phyloP scores from a whole-genome alignment of 257 asterid genomes.

The Ocimum tenuiflorum region DNA sequence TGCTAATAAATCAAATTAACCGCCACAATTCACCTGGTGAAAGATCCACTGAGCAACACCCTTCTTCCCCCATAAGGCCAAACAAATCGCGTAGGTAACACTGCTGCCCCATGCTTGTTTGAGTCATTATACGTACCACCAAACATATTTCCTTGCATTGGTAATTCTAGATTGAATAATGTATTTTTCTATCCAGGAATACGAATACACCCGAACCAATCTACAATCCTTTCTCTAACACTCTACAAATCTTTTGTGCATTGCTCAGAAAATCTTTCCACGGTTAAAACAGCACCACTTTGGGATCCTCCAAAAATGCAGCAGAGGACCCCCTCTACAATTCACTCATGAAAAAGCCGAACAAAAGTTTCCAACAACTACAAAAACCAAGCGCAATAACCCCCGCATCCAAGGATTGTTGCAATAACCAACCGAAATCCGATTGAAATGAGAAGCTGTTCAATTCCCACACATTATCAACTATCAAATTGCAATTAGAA shows the following conservation, averaged over 20 bases:
- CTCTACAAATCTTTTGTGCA: neutral
- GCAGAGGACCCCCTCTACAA: slow-evolving; percentile 33
- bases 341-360: slow-evolving; percentile 20
- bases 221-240: slow-evolving; percentile 4
- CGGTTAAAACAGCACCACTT: slow-evolving; percentile 13
- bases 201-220: neutral
- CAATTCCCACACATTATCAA: slow-evolving; percentile 3
- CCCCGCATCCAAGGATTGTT: slow-evolving; percentile 9
- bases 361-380: neutral
- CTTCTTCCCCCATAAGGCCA: slow-evolving; percentile 75
- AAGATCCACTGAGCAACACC: slow-evolving; percentile 61
- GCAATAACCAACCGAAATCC: slow-evolving; percentile 13
- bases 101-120: slow-evolving; percentile 33
- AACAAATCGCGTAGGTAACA: slow-evolving; percentile 54
- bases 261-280: slow-evolving; percentile 4
- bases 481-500: slow-evolving; percentile 2
- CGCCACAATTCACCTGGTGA: slow-evolving; percentile 46
- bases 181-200: slow-evolving; percentile 1
- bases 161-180: neutral
- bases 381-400: slow-evolving; percentile 3
- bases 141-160: slow-evolving; percentile 36
- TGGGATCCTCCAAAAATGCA: slow-evolving; percentile 35
- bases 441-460: slow-evolving; percentile 1
- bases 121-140: slow-evolving; percentile 30
- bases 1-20: neutral